Conservation (phyloP, 306 rosid genomes). For the Trifolium fragiferum region DNA sequence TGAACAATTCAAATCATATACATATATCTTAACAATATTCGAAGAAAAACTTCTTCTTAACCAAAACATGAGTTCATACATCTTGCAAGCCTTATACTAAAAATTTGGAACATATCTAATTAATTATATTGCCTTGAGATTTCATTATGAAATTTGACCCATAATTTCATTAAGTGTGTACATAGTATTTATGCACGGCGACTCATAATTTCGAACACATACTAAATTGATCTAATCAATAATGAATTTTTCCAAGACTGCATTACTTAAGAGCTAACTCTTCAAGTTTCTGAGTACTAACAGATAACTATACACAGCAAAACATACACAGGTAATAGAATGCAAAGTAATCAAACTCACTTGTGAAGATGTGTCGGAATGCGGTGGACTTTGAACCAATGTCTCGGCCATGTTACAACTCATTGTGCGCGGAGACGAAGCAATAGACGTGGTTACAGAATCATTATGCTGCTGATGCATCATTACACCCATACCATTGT, state of each 20-base stretch:
- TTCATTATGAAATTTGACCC: neutral
- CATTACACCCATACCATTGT: constrained; percentile 21
- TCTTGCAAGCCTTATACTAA: neutral
- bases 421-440: no score
- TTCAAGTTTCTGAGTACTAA: no score
- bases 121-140: neutral
- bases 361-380: neutral
- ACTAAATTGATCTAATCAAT: neutral
- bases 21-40: no score
- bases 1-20: no score
- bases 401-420: no score
- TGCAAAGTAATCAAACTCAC: no score
- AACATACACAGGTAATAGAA: neutral
- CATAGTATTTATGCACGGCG: neutral
- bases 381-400: no score
- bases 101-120: neutral
- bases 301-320: no score
- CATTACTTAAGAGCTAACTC: neutral
- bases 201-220: neutral
- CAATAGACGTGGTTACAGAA: no score
- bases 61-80: neutral
- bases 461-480: no score
- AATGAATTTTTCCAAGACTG: constrained; percentile 13
- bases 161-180: neutral
- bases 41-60: neutral